phyloP scores from a whole-genome alignment of 495 filamentous ascomycete genomes.

The Parachaetomium inaequale region DNA sequence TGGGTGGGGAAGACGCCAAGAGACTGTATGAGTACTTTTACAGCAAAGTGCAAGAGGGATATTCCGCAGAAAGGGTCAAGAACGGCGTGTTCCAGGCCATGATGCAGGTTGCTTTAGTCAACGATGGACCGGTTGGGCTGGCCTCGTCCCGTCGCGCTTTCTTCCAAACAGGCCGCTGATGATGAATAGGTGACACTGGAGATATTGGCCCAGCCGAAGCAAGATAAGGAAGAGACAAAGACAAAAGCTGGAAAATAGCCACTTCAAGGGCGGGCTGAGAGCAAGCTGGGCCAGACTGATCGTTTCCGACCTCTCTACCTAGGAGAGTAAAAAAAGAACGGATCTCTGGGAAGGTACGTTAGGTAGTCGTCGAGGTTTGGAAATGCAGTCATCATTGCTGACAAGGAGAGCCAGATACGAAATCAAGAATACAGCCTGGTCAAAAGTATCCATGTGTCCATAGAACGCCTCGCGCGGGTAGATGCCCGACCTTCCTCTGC shows the following conservation, averaged over 20 bases:
- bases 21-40: conserved; percentile 80
- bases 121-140: conserved; percentile 83
- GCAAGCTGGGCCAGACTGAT: not conserved
- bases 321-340: too few species aligned
- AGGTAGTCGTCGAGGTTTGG: too few species aligned
- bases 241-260: not conserved
- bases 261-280: not conserved
- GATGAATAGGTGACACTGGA: conserved; percentile 36
- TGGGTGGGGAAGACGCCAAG: conserved; percentile 70
- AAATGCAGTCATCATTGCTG: too few species aligned
- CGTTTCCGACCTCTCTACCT: too few species aligned
- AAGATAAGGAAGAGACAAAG: conserved; percentile 16
- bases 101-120: conserved; percentile 95
- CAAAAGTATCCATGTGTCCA: too few species aligned
- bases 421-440: too few species aligned
- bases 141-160: not conserved
- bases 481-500: too few species aligned
- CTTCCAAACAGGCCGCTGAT: conserved; percentile 9
- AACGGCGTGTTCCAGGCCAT: conserved; percentile 96
- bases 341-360: too few species aligned
- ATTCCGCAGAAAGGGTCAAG: conserved; percentile 74
- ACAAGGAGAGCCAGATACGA: too few species aligned
- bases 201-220: conserved; percentile 28
- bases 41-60: conserved; percentile 66
- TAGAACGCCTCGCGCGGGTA: too few species aligned